Evolutionary conservation across 495 filamentous ascomycete genomes (phyloP), one percentile per base, ranked within the genome.

Genomic region (Penicillium roqueforti): DNA sequence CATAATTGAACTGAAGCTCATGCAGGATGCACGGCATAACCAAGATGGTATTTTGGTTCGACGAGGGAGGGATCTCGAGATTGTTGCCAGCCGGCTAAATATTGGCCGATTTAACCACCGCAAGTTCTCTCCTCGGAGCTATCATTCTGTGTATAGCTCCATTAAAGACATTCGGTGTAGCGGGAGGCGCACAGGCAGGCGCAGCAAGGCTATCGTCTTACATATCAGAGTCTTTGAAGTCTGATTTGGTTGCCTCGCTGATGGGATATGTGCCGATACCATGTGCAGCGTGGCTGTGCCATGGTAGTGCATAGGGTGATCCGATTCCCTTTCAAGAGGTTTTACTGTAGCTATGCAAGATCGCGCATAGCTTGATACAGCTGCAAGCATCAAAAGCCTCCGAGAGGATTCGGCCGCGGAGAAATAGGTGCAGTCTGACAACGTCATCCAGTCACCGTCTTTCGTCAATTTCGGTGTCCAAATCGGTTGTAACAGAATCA

Each of bases 391-490:
- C 26, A 50, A 50, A 40, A 44, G 40, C 38, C 40, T 44, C 31
- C 50, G 29, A 52, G 5, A 10, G 44, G 1, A 19, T 29, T 10
- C 3, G 47, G 7, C 8, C 10, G 34, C 39, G 13, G n/a, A 40
- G 23, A 39, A 8, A 20, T 40, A 23, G 25, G 31, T 50, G 34
- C 34, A 37, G 37, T n/a, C n/a, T 26, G n/a, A 40, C 11, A 39
- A 28, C 23, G 7, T 39, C 20, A 34, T n/a, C 19, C n/a, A 19
- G 18, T 54, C 49, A 58, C 48, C 16, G 13, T 38, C 36, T 44
- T 11, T 57, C 56, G 19, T 68, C 66, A 11, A 47, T n/a, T 38
- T 67, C 63, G 10, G 62, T 67, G 20, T 70, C 69, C 32, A 55
- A 41, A 23, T 68, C 69, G 0, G 60, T 65, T n/a, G 56, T 56